Percentiles rank a stretch among this genome's conserved stretches.
phyloP scores from a whole-genome alignment of 352 stramenopile genomes.

The Pythium rishiriense region DNA sequence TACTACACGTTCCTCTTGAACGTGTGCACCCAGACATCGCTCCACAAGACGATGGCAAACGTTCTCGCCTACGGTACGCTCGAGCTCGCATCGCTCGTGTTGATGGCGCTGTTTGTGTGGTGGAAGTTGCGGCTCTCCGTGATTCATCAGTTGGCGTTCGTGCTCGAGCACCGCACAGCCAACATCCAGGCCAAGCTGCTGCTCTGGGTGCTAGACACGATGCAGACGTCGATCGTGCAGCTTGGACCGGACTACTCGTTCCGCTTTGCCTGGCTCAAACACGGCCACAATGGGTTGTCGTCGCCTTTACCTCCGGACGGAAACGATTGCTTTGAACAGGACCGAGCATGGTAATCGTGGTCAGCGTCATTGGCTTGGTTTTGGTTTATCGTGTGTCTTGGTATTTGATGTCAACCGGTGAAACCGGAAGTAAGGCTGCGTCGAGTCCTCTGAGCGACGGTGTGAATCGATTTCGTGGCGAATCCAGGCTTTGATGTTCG shows the following conservation, averaged over 20 bases:
- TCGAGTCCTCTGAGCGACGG: too few species aligned
- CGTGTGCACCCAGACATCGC: not conserved
- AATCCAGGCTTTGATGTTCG: too few species aligned
- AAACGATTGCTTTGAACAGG: not conserved
- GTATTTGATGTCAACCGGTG: too few species aligned
- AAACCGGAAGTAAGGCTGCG: too few species aligned
- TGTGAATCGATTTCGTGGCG: too few species aligned
- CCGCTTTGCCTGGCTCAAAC: slow-evolving; percentile 22
- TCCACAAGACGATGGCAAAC: not conserved
- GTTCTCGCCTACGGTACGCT: slow-evolving; percentile 13
- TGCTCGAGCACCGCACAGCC: slow-evolving; percentile 1
- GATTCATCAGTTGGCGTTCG: slow-evolving; percentile 20
- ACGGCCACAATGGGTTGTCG: not conserved
- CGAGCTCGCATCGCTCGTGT: slow-evolving; percentile 2
- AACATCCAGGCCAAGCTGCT: slow-evolving; percentile 21
- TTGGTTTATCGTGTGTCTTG: too few species aligned
- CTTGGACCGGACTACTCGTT: slow-evolving; percentile 22
- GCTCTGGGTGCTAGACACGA: slow-evolving; percentile 5
- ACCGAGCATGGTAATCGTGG: not conserved
- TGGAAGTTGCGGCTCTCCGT: slow-evolving; percentile 13
- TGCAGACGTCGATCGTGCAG: slow-evolving; percentile 14
- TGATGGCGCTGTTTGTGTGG: slow-evolving; percentile 6
- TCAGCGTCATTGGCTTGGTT: too few species aligned
- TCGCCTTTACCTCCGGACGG: not conserved
- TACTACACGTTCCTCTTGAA: slow-evolving; percentile 30